Percentiles rank a stretch among this genome's conserved stretches.
These are phyloP conservation scores for Gaeumannomyces tritici DNA, from an alignment of 2,329 filamentous ascomycete genomes.

Conservation along the genomic window DNA sequence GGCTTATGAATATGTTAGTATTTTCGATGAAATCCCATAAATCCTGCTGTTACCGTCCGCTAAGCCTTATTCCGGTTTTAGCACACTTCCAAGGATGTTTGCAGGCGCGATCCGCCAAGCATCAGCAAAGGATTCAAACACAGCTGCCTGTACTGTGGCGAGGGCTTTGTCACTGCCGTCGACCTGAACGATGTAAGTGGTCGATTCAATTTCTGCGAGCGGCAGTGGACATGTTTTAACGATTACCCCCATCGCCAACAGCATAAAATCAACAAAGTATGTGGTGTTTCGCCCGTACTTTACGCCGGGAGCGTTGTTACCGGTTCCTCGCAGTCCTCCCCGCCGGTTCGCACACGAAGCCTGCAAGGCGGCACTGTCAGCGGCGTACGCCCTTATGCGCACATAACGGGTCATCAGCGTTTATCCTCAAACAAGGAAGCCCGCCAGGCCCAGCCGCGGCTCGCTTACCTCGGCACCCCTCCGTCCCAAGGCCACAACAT, in stretches of 20 bases:
- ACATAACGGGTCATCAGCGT: constrained; percentile 25
- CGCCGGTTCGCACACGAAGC: neutral
- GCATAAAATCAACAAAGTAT: constrained; percentile 34
- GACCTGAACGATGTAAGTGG: constrained; percentile 30
- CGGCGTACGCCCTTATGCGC: constrained; percentile 31
- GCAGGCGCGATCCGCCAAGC: constrained; percentile 16
- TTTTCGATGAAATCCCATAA: neutral
- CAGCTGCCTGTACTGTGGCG: constrained; percentile 34
- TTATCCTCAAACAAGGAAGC: constrained; percentile 26
- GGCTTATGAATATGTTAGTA: constrained; percentile 1
- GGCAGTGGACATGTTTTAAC: neutral
- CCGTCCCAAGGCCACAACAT: constrained; percentile 14
- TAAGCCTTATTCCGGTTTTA: neutral
- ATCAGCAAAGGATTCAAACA: constrained; percentile 20
- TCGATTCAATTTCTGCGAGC: neutral
- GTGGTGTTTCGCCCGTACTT: constrained; percentile 26
- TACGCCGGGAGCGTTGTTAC: no score
- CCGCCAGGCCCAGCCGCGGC: constrained; percentile 24
- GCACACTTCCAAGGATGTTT: constrained; percentile 14
- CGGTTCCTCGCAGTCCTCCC: neutral
- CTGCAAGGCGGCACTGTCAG: constrained; percentile 7
- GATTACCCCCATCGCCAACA: no score
- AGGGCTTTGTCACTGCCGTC: constrained; percentile 29
- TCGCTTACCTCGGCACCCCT: constrained; percentile 17
- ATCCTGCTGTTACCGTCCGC: neutral